These are phyloP conservation scores for Cucumis hystrix DNA, from an alignment of 306 rosid genomes.

Conservation along the genomic window DNA sequence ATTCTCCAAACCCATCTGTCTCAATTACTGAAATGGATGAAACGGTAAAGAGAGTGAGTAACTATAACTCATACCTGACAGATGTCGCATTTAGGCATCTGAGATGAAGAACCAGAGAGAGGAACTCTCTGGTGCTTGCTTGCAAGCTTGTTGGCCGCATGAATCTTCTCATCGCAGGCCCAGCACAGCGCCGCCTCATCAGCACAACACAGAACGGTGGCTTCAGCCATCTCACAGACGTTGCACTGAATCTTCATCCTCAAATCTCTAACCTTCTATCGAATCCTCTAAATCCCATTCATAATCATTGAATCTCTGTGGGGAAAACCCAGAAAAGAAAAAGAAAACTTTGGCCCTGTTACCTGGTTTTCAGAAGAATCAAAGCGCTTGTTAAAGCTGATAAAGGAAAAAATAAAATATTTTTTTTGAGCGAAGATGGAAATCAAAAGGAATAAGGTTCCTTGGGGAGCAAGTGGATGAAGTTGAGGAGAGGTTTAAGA, in stretches of 20 bases:
- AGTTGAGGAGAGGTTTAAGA: slow-evolving; percentile 5
- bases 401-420: background rate
- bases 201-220: slow-evolving; percentile 83
- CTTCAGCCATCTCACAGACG: slow-evolving; percentile 88
- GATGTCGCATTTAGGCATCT: slow-evolving; percentile 87
- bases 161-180: slow-evolving; percentile 85
- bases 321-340: background rate
- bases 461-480: slow-evolving; percentile 6
- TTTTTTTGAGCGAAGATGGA: background rate
- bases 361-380: background rate
- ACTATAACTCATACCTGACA: slow-evolving; percentile 47
- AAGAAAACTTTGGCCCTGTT: no score
- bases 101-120: slow-evolving; percentile 47
- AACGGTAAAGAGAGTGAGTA: background rate
- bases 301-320: background rate
- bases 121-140: slow-evolving; percentile 85
- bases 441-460: background rate
- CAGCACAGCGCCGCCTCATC: slow-evolving; percentile 94
- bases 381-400: no score
- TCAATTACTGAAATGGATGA: background rate
- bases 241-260: slow-evolving; percentile 94
- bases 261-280: background rate
- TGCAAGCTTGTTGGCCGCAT: slow-evolving; percentile 91
- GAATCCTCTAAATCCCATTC: background rate
- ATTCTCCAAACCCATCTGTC: background rate